phyloP scores from a whole-genome alignment of 108 stramenopile genomes.

The Chaetoceros tenuissimus region DNA sequence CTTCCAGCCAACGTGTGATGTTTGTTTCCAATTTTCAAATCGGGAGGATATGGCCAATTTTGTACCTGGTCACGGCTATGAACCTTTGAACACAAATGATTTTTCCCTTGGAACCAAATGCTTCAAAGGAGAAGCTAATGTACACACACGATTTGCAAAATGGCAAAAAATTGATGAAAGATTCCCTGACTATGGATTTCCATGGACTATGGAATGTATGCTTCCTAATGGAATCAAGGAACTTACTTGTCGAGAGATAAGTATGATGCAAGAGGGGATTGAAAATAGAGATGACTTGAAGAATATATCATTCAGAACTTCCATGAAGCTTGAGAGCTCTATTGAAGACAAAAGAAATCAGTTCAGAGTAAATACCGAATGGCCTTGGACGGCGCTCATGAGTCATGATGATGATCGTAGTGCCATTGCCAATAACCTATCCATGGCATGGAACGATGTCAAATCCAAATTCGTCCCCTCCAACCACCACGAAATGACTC shows the following conservation, averaged over 20 bases:
- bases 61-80: neutral
- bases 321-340: neutral
- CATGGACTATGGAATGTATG: slow-evolving; percentile 15
- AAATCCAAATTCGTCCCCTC: slow-evolving; percentile 10
- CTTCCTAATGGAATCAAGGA: slow-evolving; percentile 15
- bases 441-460: slow-evolving; percentile 7
- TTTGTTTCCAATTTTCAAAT: slow-evolving; percentile 16
- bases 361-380: slow-evolving; percentile 1
- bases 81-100: neutral
- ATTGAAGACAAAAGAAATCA: neutral
- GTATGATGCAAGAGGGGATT: slow-evolving; percentile 5
- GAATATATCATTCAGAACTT: slow-evolving; percentile 5
- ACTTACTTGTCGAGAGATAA: slow-evolving; percentile 14
- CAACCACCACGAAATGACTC: slow-evolving; percentile 1
- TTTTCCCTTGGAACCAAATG: slow-evolving; percentile 6
- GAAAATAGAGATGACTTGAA: neutral
- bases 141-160: slow-evolving; percentile 3
- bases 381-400: slow-evolving; percentile 16
- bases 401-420: slow-evolving; percentile 17
- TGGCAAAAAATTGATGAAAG: slow-evolving; percentile 8
- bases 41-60: slow-evolving; percentile 1
- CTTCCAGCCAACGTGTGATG: slow-evolving; percentile 5
- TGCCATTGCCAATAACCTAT: slow-evolving; percentile 5
- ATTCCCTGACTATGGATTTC: slow-evolving; percentile 16
- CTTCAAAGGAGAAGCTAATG: slow-evolving; percentile 6